These are phyloP conservation scores for Aspergillus jensenii DNA, from an alignment of 2,329 filamentous ascomycete genomes.

Conservation along the genomic window DNA sequence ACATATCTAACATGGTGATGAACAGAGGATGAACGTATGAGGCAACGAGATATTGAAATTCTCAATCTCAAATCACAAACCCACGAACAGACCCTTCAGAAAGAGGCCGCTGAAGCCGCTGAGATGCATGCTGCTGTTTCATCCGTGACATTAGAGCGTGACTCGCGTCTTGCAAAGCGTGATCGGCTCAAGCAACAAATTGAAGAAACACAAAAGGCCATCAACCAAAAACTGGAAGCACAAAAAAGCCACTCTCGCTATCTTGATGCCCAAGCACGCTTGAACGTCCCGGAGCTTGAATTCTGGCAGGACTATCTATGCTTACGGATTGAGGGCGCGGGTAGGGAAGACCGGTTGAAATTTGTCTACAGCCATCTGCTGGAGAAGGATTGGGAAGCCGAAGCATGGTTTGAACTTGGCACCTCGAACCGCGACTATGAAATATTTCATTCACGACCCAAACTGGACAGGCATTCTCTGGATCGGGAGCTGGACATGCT, in stretches of 20 bases:
- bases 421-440: constrained; percentile 81
- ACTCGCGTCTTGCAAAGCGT: constrained; percentile 55
- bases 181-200: constrained; percentile 59
- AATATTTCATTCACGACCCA: constrained; percentile 74
- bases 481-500: constrained; percentile 57
- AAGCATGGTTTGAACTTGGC: constrained; percentile 91
- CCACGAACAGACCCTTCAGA: constrained; percentile 57
- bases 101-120: constrained; percentile 60
- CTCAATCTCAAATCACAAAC: constrained; percentile 56
- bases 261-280: constrained; percentile 77
- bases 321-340: constrained; percentile 84
- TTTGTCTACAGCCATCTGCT: constrained; percentile 87
- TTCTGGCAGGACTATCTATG: constrained; percentile 95
- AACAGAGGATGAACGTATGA: constrained; percentile 86
- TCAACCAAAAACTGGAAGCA: constrained; percentile 45
- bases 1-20: constrained; percentile 1
- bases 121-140: constrained; percentile 63
- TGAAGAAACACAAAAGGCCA: constrained; percentile 47
- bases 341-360: constrained; percentile 78
- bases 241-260: constrained; percentile 60
- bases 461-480: constrained; percentile 55
- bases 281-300: constrained; percentile 89
- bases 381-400: constrained; percentile 81
- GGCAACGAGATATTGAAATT: constrained; percentile 83
- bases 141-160: constrained; percentile 56